Base-by-base conservation (phyloP, 805 yeast species). In the Starmerella apis region DNA sequence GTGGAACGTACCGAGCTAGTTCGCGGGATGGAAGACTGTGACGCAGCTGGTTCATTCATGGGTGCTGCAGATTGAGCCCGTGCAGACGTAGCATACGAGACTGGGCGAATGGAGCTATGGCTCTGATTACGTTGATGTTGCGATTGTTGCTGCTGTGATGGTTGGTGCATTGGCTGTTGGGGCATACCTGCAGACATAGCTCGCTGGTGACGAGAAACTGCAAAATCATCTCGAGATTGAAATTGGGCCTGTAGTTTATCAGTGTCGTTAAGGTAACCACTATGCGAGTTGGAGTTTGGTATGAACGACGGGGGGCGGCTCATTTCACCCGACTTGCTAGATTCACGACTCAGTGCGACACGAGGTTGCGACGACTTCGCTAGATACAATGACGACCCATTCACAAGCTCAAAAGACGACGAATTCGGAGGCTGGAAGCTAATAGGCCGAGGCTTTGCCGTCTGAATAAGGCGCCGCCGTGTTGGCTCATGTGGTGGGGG, bases 371-470 rank as follows among this genome's bases (percentile, higher is more conserved):
- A 58, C 10, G 60, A 50, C 48, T 51, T 48, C 16, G 65, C 63
- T 36, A 57, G 39, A 39, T 60, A 58, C 31, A 58, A 46, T 10
- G 51, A 42, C 35, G 52, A 36, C 10, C 54, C 54, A 20, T 37
- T 22, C 20, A 24, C 52, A 10, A 47, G 47, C 47, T 47, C 52
- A 33, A 46, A 46, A 11, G 52, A 46, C 4, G 46, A 22, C 27
- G 49, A 20, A n/a, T 33, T 43, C 23, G 67, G 67, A 4, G 46
- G 53, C 61, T 66, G 70, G 61, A 59, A 67, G 9, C 68, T 65
- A 23, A 66, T 63, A 9, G 70, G 71, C 18, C 71, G 59, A 7
- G 68, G 70, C 53, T 63, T 66, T 30, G 55, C 45, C 38, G 52
- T 31, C 49, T 41, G 54, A 42, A 50, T 48, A 32, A 47, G 52